Conservation (phyloP, 1,284 basidiomycete genomes). For the Pterulicium gracile region DNA sequence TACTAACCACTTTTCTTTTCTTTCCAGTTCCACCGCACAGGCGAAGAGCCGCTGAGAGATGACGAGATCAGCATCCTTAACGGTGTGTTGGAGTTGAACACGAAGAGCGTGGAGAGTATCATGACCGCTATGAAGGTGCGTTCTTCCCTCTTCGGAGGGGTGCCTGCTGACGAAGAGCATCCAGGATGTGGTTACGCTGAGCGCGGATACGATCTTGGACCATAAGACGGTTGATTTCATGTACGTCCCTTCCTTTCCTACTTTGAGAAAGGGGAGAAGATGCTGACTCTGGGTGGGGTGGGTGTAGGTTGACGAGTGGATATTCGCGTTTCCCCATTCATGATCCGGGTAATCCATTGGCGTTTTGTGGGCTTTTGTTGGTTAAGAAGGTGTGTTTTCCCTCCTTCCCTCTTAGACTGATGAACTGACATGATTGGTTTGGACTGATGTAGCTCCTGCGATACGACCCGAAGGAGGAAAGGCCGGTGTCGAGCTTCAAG, state of each 20-base stretch:
- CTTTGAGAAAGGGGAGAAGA: neutral
- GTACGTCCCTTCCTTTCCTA: constrained; percentile 26
- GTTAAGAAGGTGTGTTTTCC: constrained; percentile 57
- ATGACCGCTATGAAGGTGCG: constrained; percentile 77
- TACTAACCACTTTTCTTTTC: no score
- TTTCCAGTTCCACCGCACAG: constrained; percentile 74
- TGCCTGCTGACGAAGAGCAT: constrained; percentile 6
- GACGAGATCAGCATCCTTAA: constrained; percentile 87
- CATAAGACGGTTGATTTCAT: constrained; percentile 70
- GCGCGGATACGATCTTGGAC: constrained; percentile 72
- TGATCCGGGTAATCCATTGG: constrained; percentile 59
- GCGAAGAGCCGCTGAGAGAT: constrained; percentile 80
- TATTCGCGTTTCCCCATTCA: constrained; percentile 94
- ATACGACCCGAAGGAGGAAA: constrained; percentile 79
- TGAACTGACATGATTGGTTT: no score
- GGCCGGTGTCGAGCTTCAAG: constrained; percentile 65
- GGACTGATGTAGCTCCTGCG: constrained; percentile 59
- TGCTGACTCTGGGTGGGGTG: neutral
- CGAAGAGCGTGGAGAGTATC: constrained; percentile 73
- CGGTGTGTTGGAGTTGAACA: constrained; percentile 78
- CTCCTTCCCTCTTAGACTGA: neutral
- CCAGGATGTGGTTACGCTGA: constrained; percentile 72
- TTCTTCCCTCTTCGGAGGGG: neutral
- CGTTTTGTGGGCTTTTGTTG: constrained; percentile 83
- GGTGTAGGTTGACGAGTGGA: constrained; percentile 55